A percentile compares a stretch with the other conserved stretches of the same genome.
Conservation (phyloP, 495 filamentous ascomycete species). For the Lepidopterella palustris region DNA sequence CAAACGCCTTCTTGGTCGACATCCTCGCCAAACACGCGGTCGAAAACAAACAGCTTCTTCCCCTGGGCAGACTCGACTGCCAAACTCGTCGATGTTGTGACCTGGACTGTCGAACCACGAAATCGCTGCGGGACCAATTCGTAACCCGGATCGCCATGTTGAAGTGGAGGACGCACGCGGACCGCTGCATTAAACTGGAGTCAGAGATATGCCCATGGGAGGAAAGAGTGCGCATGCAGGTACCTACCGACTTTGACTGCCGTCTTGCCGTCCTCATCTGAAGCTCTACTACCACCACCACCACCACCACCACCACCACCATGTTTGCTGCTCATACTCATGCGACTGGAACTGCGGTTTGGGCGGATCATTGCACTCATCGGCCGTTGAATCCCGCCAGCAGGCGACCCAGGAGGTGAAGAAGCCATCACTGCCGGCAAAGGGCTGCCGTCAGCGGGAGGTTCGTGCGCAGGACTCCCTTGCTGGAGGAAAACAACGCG, state of each 20-base stretch:
- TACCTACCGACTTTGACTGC: slow-evolving; percentile 99
- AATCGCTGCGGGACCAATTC: slow-evolving; percentile 95
- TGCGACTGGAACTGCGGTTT: slow-evolving; percentile 75
- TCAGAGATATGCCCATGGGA: slow-evolving; percentile 5
- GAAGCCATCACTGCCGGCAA: slow-evolving; percentile 41
- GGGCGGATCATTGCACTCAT: slow-evolving; percentile 82
- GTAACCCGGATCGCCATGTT: slow-evolving; percentile 78
- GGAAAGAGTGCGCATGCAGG: slow-evolving; percentile 1
- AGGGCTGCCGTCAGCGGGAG: slow-evolving; percentile 8
- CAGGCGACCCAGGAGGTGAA: slow-evolving; percentile 55
- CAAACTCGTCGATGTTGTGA: slow-evolving; percentile 74
- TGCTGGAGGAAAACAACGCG: not conserved
- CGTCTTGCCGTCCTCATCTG: slow-evolving; percentile 89
- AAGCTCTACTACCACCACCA: slow-evolving; percentile 77
- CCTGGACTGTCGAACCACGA: slow-evolving; percentile 86
- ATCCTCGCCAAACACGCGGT: slow-evolving; percentile 84
- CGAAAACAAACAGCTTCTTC: slow-evolving; percentile 91
- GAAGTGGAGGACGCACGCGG: slow-evolving; percentile 84
- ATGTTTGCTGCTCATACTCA: slow-evolving; percentile 78
- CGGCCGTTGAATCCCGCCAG: slow-evolving; percentile 57
- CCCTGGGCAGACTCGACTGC: slow-evolving; percentile 87
- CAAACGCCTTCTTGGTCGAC: slow-evolving; percentile 84
- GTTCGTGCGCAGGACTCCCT: slow-evolving; percentile 16
- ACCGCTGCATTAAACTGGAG: slow-evolving; percentile 56
- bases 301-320: slow-evolving; percentile 79